Percentiles rank a stretch among this genome's conserved stretches.
phyloP scores from a whole-genome alignment of 2,329 filamentous ascomycete genomes.

The Exophiala sideris region DNA sequence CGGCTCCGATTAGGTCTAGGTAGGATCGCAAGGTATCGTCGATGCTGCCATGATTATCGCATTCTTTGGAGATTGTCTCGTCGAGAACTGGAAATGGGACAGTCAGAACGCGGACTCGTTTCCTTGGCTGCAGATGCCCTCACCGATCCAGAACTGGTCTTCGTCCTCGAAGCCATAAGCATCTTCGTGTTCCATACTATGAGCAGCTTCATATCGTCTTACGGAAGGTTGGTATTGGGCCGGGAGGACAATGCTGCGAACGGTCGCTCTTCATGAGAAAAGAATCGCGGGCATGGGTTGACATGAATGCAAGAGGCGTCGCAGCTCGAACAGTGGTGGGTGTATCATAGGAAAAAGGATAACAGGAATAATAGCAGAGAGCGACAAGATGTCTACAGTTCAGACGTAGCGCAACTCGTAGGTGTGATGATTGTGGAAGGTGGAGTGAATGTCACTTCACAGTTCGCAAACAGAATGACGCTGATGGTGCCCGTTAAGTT shows the following conservation, averaged over 20 bases:
- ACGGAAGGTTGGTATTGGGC: slow-evolving; percentile 19
- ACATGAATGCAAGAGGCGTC: background rate
- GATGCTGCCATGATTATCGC: slow-evolving; percentile 63
- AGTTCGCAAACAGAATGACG: too few relatives aligned
- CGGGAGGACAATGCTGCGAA: background rate
- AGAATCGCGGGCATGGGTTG: slow-evolving; percentile 6
- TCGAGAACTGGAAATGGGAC: slow-evolving; percentile 57
- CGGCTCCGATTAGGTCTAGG: slow-evolving; percentile 71
- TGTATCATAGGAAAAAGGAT: too few relatives aligned
- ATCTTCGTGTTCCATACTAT: slow-evolving; percentile 63
- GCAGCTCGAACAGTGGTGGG: background rate
- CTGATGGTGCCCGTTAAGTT: too few relatives aligned
- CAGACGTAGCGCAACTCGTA: too few relatives aligned
- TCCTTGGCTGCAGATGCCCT: slow-evolving; percentile 8
- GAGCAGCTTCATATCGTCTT: slow-evolving; percentile 38
- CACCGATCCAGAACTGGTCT: slow-evolving; percentile 87
- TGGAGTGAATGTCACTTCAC: too few relatives aligned
- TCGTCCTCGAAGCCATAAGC: slow-evolving; percentile 67
- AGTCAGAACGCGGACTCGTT: background rate
- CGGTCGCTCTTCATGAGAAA: slow-evolving; percentile 8
- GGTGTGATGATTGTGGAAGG: too few relatives aligned
- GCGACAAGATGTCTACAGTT: too few relatives aligned
- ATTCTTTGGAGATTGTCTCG: slow-evolving; percentile 59
- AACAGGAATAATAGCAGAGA: too few relatives aligned
- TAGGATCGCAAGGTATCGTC: slow-evolving; percentile 84